Evolutionary conservation across 306 rosid genomes (phyloP).

Genomic region (Canavalia ensiformis): DNA sequence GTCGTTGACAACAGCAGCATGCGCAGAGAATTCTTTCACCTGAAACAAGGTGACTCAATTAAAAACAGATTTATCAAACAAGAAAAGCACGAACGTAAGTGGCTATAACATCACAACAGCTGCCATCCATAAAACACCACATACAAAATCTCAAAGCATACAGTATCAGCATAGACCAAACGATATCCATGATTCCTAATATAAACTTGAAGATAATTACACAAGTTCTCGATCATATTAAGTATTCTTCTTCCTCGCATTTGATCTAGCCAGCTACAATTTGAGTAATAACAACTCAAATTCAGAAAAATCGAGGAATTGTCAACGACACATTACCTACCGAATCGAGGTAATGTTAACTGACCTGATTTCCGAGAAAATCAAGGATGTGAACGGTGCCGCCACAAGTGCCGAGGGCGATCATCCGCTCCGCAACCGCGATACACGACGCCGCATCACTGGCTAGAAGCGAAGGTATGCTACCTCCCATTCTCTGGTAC

Average conservation of each 20-base stretch:
- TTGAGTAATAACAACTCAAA: slow-evolving; percentile 26
- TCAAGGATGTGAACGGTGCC: slow-evolving; percentile 92
- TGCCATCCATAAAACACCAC: not conserved
- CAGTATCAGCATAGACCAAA: slow-evolving; percentile 11
- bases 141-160: not conserved
- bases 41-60: slow-evolving; percentile 52
- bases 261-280: slow-evolving; percentile 29
- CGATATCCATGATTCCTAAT: slow-evolving; percentile 9
- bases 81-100: slow-evolving; percentile 35
- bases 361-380: slow-evolving; percentile 97
- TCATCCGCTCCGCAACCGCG: slow-evolving; percentile 95
- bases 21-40: slow-evolving; percentile 91
- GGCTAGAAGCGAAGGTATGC: slow-evolving; percentile 81
- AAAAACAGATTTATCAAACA: slow-evolving; percentile 44
- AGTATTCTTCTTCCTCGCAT: not conserved
- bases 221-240: slow-evolving; percentile 22
- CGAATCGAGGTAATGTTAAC: slow-evolving; percentile 12
- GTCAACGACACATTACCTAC: not conserved
- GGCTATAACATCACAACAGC: slow-evolving; percentile 32
- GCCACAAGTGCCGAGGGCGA: slow-evolving; percentile 89
- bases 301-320: not conserved
- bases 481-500: slow-evolving; percentile 99
- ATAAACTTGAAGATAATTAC: slow-evolving; percentile 29
- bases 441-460: slow-evolving; percentile 91
- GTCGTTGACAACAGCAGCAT: slow-evolving; percentile 88